Evolutionary conservation across 495 filamentous ascomycete genomes (phyloP).

Genomic region (Talaromyces ruber): DNA sequence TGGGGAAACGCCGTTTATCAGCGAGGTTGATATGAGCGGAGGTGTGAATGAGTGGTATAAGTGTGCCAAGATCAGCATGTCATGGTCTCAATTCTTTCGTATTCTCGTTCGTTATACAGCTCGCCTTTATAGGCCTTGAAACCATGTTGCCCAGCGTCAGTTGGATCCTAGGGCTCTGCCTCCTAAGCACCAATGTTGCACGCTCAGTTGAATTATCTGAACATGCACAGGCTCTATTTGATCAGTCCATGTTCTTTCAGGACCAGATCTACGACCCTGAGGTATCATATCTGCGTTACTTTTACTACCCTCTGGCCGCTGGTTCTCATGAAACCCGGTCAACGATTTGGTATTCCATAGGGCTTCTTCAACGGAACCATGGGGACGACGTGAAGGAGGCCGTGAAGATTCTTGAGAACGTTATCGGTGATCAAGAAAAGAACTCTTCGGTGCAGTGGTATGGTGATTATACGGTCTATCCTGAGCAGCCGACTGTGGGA

Average conservation of each 20-base stretch:
- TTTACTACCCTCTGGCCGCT: conserved; percentile 8
- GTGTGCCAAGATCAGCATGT: not conserved
- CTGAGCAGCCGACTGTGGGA: conserved; percentile 29
- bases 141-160: not conserved
- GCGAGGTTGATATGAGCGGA: not conserved
- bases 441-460: conserved; percentile 23
- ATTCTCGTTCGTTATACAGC: not conserved
- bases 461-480: conserved; percentile 30
- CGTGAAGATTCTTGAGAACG: conserved; percentile 27
- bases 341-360: conserved; percentile 30
- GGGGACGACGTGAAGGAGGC: conserved; percentile 25
- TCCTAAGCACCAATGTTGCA: not conserved
- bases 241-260: conserved; percentile 20
- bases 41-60: not conserved
- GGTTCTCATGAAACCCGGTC: conserved; percentile 24
- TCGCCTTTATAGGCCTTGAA: not conserved
- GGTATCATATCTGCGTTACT: conserved; percentile 9
- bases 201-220: not conserved
- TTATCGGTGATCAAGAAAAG: conserved; percentile 28
- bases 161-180: not conserved
- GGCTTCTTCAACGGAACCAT: conserved; percentile 28
- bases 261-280: conserved; percentile 19
- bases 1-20: not conserved
- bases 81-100: not conserved
- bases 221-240: conserved; percentile 11